A percentile compares a stretch with the other conserved stretches of the same genome.
Evolutionary conservation across 2,329 filamentous ascomycete species (phyloP).

Genomic region (Xylariaceae sp.): DNA sequence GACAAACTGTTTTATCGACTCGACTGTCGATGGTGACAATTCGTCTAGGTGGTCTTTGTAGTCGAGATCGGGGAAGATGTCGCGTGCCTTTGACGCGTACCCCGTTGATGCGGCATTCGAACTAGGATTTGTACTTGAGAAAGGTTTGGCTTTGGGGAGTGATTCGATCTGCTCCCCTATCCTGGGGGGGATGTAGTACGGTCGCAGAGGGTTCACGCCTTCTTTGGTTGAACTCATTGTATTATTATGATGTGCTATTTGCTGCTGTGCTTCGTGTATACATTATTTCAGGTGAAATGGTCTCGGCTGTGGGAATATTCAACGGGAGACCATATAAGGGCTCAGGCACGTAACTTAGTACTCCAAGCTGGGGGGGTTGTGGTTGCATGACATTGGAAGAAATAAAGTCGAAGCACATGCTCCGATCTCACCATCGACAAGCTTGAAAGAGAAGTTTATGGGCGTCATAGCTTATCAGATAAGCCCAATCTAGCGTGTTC

Average conservation of each 20-base stretch:
- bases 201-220: conserved; percentile 52
- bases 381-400: conserved; percentile 15
- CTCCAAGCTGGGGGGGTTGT: conserved; percentile 5
- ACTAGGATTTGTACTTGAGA: conserved; percentile 38
- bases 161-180: conserved; percentile 51
- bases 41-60: conserved; percentile 84
- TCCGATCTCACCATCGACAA: no score
- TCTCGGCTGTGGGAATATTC: background rate
- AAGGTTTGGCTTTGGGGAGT: conserved; percentile 37
- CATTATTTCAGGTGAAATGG: conserved; percentile 7
- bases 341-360: no score
- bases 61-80: conserved; percentile 85
- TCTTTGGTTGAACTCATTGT: conserved; percentile 36
- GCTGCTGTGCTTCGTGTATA: background rate
- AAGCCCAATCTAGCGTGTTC: no score
- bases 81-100: conserved; percentile 64
- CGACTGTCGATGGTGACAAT: conserved; percentile 65
- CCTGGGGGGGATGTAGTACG: conserved; percentile 60
- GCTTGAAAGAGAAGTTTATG: no score
- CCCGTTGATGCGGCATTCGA: conserved; percentile 34
- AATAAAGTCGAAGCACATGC: conserved; percentile 10
- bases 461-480: no score
- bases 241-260: conserved; percentile 3
- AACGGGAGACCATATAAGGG: no score
- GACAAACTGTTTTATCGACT: conserved; percentile 68